Conservation (phyloP, 495 filamentous ascomycete genomes). For the Trichoderma virens region DNA sequence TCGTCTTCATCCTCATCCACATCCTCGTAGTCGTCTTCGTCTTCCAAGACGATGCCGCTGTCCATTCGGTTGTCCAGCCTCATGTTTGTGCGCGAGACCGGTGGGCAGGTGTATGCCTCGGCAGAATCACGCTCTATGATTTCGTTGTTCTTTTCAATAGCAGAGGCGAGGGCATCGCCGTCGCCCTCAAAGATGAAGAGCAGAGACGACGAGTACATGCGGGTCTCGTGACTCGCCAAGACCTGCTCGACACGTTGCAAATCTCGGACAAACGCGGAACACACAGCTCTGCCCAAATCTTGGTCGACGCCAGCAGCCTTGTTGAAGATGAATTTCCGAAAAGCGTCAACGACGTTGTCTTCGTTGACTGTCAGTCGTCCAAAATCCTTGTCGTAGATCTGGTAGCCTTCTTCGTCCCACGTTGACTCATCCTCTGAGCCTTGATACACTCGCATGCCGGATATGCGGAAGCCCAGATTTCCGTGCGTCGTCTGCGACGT, state of each 20-base stretch:
- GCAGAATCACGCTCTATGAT: slow-evolving; percentile 19
- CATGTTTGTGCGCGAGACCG: slow-evolving; percentile 15
- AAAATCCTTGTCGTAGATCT: slow-evolving; percentile 80
- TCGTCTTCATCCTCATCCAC: slow-evolving; percentile 60
- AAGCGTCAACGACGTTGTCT: slow-evolving; percentile 64
- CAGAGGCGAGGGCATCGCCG: slow-evolving; percentile 53
- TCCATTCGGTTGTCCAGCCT: slow-evolving; percentile 30
- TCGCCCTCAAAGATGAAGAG: slow-evolving; percentile 93
- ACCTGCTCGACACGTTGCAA: slow-evolving; percentile 55
- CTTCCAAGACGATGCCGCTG: slow-evolving; percentile 36
- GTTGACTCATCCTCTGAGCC: slow-evolving; percentile 46
- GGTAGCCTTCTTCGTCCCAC: slow-evolving; percentile 46
- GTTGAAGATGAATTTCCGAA: slow-evolving; percentile 66
- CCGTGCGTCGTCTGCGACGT: slow-evolving; percentile 71
- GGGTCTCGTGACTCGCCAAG: slow-evolving; percentile 69
- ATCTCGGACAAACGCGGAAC: slow-evolving; percentile 57
- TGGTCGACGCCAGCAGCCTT: slow-evolving; percentile 50
- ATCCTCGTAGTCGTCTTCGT: slow-evolving; percentile 35
- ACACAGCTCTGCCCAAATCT: slow-evolving; percentile 46
- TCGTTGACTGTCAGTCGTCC: slow-evolving; percentile 62
- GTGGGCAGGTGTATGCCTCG: slow-evolving; percentile 14
- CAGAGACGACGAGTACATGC: slow-evolving; percentile 90
- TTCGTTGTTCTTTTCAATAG: slow-evolving; percentile 55
- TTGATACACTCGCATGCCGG: slow-evolving; percentile 89
- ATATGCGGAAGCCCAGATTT: slow-evolving; percentile 76